These are phyloP conservation scores for Colletotrichum sp. DNA, from an alignment of 2,329 filamentous ascomycete genomes.

Conservation along the genomic window DNA sequence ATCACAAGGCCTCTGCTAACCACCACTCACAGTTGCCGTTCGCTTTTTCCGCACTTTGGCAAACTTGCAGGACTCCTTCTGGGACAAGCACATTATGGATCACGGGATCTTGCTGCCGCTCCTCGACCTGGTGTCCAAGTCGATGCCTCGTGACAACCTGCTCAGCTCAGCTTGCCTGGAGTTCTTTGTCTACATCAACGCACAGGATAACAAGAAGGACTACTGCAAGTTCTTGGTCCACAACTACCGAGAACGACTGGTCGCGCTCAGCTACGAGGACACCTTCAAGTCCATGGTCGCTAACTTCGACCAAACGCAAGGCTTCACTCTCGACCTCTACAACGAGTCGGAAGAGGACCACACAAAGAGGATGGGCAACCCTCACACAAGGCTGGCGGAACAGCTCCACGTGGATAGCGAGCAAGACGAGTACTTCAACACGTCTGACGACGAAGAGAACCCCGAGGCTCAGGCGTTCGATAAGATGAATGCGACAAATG, in stretches of 20 bases:
- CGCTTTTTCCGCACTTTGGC: slow-evolving; percentile 93
- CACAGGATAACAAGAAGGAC: slow-evolving; percentile 77
- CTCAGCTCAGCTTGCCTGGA: slow-evolving; percentile 94
- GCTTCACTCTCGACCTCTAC: slow-evolving; percentile 74
- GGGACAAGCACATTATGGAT: slow-evolving; percentile 82
- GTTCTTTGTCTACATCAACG: slow-evolving; percentile 87
- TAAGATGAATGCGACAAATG: slow-evolving; percentile 58
- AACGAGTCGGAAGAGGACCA: slow-evolving; percentile 71
- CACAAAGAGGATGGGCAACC: slow-evolving; percentile 43
- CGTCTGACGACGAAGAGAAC: slow-evolving; percentile 67
- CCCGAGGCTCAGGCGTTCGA: slow-evolving; percentile 36
- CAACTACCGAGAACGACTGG: slow-evolving; percentile 79
- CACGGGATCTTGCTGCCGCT: slow-evolving; percentile 85
- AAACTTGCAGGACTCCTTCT: slow-evolving; percentile 87
- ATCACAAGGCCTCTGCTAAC: not conserved
- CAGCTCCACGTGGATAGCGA: slow-evolving; percentile 76
- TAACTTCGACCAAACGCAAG: slow-evolving; percentile 80
- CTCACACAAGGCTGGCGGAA: slow-evolving; percentile 69
- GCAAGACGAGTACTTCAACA: slow-evolving; percentile 95
- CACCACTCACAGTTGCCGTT: slow-evolving; percentile 68
- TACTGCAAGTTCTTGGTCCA: slow-evolving; percentile 85
- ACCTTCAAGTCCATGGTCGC: slow-evolving; percentile 80
- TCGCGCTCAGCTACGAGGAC: slow-evolving; percentile 79
- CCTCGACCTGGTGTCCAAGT: slow-evolving; percentile 81
- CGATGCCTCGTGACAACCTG: slow-evolving; percentile 90